A percentile compares a stretch with the other conserved stretches of the same genome.
Evolutionary conservation across 257 asterid species (phyloP).

Genomic region (Fraxinus pennsylvanica): DNA sequence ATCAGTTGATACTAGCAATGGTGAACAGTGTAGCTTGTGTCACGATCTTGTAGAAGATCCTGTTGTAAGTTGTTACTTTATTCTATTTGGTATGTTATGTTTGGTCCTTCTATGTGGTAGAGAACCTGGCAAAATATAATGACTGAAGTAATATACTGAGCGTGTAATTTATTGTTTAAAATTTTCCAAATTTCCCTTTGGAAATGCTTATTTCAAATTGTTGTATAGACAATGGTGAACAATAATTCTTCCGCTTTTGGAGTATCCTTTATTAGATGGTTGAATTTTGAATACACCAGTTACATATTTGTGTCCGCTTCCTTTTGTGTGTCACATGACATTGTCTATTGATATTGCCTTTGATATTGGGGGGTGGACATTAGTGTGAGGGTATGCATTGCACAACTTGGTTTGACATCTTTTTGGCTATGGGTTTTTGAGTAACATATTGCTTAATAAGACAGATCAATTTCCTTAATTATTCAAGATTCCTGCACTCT

Average conservation of each 20-base stretch:
- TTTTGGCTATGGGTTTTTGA: background rate
- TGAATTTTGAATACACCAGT: background rate
- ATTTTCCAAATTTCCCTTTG: background rate
- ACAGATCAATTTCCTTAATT: constrained; percentile 8
- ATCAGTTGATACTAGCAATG: constrained; percentile 42
- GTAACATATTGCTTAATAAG: background rate
- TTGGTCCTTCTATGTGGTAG: constrained; percentile 1
- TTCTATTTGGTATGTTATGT: constrained; percentile 6
- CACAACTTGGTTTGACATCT: background rate
- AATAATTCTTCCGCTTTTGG: background rate
- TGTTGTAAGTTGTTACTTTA: constrained; percentile 51
- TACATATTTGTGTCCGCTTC: background rate
- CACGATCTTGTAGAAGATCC: constrained; percentile 75
- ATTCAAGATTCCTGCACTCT: background rate
- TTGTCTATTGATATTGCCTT: background rate
- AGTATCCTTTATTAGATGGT: background rate
- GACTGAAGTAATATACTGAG: background rate
- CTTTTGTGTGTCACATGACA: background rate
- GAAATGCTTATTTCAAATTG: background rate
- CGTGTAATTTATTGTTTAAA: background rate
- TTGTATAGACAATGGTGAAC: background rate
- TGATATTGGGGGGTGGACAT: background rate
- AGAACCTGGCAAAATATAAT: constrained; percentile 3
- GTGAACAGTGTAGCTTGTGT: constrained; percentile 66
- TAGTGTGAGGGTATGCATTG: background rate